These are phyloP conservation scores for Kodamaea ohmeri DNA, from an alignment of 1,139 yeast genomes.

Conservation along the genomic window DNA sequence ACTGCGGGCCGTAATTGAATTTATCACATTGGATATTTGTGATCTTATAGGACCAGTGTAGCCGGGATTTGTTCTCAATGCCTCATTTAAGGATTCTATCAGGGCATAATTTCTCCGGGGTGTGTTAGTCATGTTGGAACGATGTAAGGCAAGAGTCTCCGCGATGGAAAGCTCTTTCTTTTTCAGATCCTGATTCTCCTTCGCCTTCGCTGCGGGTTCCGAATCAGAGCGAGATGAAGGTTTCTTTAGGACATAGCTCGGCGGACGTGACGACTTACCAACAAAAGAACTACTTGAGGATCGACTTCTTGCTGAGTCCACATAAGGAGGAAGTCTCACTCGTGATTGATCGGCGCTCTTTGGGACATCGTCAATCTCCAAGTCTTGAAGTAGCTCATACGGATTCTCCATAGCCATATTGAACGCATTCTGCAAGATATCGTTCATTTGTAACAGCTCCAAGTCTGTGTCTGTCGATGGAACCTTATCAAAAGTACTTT, in stretches of 20 bases:
- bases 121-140: constrained; percentile 36
- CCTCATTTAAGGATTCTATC: constrained; percentile 26
- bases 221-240: background rate
- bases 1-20: constrained; percentile 15
- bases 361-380: constrained; percentile 36
- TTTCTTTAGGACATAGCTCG: background rate
- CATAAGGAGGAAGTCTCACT: background rate
- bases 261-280: background rate
- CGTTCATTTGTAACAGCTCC: constrained; percentile 55
- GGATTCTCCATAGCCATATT: constrained; percentile 71
- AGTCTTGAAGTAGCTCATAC: constrained; percentile 49
- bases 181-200: constrained; percentile 12
- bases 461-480: constrained; percentile 34
- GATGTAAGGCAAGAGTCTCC: constrained; percentile 58
- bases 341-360: constrained; percentile 2
- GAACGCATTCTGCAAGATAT: constrained; percentile 70
- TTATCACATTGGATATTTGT: constrained; percentile 31
- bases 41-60: constrained; percentile 21
- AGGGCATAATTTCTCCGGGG: constrained; percentile 30
- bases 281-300: background rate
- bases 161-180: constrained; percentile 53
- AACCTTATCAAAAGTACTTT: background rate
- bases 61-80: constrained; percentile 20
- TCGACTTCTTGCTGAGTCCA: background rate
- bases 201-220: background rate